Evolutionary conservation across 208 protist genomes (phyloP), one percentile per base, ranked within the genome.

Genomic region (Crithidia brevicula): DNA sequence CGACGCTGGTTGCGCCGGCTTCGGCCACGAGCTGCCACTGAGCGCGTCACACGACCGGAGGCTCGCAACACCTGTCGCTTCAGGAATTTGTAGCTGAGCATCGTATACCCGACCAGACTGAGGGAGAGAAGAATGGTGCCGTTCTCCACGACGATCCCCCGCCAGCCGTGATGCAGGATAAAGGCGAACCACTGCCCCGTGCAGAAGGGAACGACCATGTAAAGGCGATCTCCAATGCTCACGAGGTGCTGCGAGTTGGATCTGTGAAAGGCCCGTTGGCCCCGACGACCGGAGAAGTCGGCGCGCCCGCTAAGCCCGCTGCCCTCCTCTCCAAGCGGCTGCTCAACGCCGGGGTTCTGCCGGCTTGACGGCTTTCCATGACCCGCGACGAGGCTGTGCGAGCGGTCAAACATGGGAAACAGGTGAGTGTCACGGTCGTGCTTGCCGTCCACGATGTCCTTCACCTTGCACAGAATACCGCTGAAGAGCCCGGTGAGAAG

Each of bases 131-230:
- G 67, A 38, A 93, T 87, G 8, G 86, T 83, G 13, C 86, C 67
- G 64, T 92, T 95, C 76, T 92, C 82, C 8, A 92, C 47, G 38
- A 95, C 45, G 47, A 95, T 83, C 18, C 90, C 90, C 3, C 79
- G 53, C 87, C 86, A 93, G 31, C 90, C 86, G 71, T 95, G 77
- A n/a, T 76, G 57, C 6, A 91, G 7, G 33, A 95, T 88, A 65
- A 95, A 92, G 9, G 79, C 36, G n/a, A 92, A 86, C 90, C 90
- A 95, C 79, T 92, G 90, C 0, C 90, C 90, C 0, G 85, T 92
- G 70, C 85, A 93, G 69, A 95, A 92, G 1, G 90, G 90, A 18
- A 95, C 79, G 25, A 92, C 80, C 72, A 95, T 86, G 75, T 92
- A 95, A 49, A 93, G 74, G 10, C 89, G 75, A 22, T 90, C 85